A percentile compares a stretch with the other conserved stretches of the same genome.
These are phyloP conservation scores for Akanthomyces muscarius DNA, from an alignment of 2,329 filamentous ascomycete genomes.

Conservation along the genomic window DNA sequence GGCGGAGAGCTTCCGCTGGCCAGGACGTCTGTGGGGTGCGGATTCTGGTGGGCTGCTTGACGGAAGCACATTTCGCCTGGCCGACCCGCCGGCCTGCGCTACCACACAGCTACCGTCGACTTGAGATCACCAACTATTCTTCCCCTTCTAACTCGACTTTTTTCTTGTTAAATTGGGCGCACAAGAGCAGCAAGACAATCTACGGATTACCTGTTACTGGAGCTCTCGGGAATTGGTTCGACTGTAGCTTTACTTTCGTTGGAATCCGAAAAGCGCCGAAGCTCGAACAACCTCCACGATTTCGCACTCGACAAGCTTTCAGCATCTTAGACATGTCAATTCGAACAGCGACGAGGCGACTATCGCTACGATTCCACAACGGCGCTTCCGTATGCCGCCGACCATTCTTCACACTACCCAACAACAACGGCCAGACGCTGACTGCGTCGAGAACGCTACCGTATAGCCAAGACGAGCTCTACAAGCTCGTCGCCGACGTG, in stretches of 20 bases:
- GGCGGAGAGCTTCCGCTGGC: background rate
- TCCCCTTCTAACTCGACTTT: no score
- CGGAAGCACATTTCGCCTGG: slow-evolving; percentile 11
- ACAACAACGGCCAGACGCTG: slow-evolving; percentile 54
- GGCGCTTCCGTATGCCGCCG: slow-evolving; percentile 28
- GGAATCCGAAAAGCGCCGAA: background rate
- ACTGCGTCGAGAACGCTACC: slow-evolving; percentile 72
- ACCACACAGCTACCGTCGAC: background rate
- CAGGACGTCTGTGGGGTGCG: slow-evolving; percentile 7
- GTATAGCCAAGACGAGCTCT: slow-evolving; percentile 68
- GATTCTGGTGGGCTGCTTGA: slow-evolving; percentile 11
- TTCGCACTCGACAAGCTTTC: background rate
- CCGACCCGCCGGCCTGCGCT: background rate
- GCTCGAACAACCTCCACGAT: background rate
- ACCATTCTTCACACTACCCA: slow-evolving; percentile 35
- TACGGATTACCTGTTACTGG: background rate
- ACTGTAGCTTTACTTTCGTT: background rate
- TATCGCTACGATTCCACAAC: background rate
- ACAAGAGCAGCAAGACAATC: background rate
- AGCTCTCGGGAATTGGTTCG: background rate
- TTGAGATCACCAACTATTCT: no score
- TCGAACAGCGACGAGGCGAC: slow-evolving; percentile 1
- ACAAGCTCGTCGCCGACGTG: slow-evolving; percentile 83
- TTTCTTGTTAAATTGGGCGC: background rate
- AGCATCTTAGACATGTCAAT: slow-evolving; percentile 3